phyloP scores from a whole-genome alignment of 768 basidiomycete genomes.

The Russula ochroleuca region DNA sequence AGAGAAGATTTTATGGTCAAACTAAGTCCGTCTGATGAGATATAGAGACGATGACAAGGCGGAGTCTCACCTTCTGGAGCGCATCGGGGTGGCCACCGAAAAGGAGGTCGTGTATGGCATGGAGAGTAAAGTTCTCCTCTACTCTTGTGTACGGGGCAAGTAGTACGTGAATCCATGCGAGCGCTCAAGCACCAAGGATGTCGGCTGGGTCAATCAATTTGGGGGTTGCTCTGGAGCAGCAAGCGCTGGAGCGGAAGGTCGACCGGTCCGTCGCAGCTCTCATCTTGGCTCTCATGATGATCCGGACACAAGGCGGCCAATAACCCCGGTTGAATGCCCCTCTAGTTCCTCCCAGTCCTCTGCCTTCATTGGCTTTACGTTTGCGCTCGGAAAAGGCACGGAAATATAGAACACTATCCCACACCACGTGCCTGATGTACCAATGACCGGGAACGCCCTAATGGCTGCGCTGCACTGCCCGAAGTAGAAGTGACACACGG shows the following conservation, averaged over 20 bases:
- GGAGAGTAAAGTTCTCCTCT: constrained; percentile 94
- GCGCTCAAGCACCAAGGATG: constrained; percentile 46
- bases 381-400: too few relatives aligned
- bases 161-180: constrained; percentile 63
- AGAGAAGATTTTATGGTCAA: constrained; percentile 85
- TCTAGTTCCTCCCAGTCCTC: too few relatives aligned
- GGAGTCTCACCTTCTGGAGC: constrained; percentile 43
- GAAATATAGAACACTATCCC: too few relatives aligned
- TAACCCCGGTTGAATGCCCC: too few relatives aligned
- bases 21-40: constrained; percentile 43
- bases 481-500: too few relatives aligned
- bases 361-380: too few relatives aligned
- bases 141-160: constrained; percentile 91
- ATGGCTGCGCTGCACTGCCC: too few relatives aligned
- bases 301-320: too few relatives aligned
- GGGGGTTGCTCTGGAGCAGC: background rate
- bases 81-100: constrained; percentile 51
- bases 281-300: too few relatives aligned
- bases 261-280: constrained; percentile 14
- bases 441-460: too few relatives aligned
- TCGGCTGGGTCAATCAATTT: constrained; percentile 16
- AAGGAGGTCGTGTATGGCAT: constrained; percentile 85
- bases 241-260: background rate
- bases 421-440: too few relatives aligned
- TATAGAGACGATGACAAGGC: background rate